Percentiles rank a stretch among this genome's conserved stretches.
Evolutionary conservation across 805 yeast species (phyloP).

Genomic region (Cyberlindnera lachancei): DNA sequence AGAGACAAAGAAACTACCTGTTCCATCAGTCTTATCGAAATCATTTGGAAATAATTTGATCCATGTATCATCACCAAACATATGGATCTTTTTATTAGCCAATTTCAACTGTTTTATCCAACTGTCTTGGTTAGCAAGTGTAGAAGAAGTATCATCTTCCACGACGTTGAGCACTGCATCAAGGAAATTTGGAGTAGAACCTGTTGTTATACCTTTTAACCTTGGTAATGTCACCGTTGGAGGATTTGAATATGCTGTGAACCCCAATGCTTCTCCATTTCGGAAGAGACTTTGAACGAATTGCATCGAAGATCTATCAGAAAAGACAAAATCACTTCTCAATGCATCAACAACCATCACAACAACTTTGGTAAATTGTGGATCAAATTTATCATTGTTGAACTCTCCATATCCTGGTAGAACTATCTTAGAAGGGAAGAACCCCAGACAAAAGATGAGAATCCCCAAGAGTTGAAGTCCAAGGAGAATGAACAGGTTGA

Average conservation of each 20-base stretch:
- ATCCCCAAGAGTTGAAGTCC: conserved; percentile 44
- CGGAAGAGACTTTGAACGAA: conserved; percentile 60
- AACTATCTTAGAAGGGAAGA: conserved; percentile 84
- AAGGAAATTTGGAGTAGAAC: conserved; percentile 87
- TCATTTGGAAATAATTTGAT: conserved; percentile 73
- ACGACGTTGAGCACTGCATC: conserved; percentile 94
- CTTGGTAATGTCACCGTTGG: conserved; percentile 97
- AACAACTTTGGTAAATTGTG: conserved; percentile 60
- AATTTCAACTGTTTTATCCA: conserved; percentile 67
- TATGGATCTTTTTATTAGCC: conserved; percentile 43
- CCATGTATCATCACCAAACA: conserved; percentile 99
- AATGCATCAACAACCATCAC: conserved; percentile 90
- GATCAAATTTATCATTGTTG: conserved; percentile 22
- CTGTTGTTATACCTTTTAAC: conserved; percentile 87
- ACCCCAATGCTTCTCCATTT: conserved; percentile 71
- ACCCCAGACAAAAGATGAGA: conserved; percentile 66
- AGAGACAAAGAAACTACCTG: conserved; percentile 88
- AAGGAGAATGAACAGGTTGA: conserved; percentile 1
- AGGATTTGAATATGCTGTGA: conserved; percentile 87
- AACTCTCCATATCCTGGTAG: conserved; percentile 49
- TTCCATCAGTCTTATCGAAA: conserved; percentile 71
- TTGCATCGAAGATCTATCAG: conserved; percentile 54
- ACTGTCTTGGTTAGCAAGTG: conserved; percentile 69
- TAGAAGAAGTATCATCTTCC: conserved; percentile 71
- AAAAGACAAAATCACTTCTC: conserved; percentile 79